A percentile compares a stretch with the other conserved stretches of the same genome.
Conservation (phyloP, 164 flowering plant genomes). For the Aristolochia californica region DNA sequence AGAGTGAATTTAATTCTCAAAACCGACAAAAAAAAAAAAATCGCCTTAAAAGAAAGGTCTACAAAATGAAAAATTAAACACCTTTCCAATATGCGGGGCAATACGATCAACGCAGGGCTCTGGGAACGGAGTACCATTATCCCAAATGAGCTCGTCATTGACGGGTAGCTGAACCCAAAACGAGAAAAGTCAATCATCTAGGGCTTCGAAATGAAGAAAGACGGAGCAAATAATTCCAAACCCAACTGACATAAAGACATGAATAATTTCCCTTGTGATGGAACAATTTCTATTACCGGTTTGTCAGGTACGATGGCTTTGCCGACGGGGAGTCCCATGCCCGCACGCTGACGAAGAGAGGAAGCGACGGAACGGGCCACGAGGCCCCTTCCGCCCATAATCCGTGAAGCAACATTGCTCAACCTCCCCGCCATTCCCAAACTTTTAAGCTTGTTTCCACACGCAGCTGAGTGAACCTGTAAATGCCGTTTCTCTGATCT, state of each 20-base stretch:
- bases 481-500: too few species aligned
- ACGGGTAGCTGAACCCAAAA: conserved; percentile 45
- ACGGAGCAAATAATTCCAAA: not conserved
- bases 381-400: conserved; percentile 80
- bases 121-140: conserved; percentile 79
- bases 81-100: conserved; percentile 90
- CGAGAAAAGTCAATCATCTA: not conserved
- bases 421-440: conserved; percentile 75
- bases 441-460: too few species aligned
- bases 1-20: not conserved
- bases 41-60: not conserved
- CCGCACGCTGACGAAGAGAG: conserved; percentile 87
- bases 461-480: too few species aligned
- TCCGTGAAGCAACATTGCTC: conserved; percentile 59
- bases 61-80: conserved; percentile 6
- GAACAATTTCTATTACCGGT: conserved; percentile 35
- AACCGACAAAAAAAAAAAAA: not conserved
- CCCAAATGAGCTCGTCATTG: conserved; percentile 94
- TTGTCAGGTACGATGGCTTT: conserved; percentile 89
- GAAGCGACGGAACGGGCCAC: conserved; percentile 54
- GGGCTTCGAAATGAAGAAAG: not conserved
- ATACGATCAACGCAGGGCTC: conserved; percentile 95
- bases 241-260: not conserved
- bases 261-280: not conserved
- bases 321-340: conserved; percentile 98